A percentile compares a stretch with the other conserved stretches of the same genome.
phyloP scores from a whole-genome alignment of 192 early-diverging fungal species.

The Coemansia sp. region DNA sequence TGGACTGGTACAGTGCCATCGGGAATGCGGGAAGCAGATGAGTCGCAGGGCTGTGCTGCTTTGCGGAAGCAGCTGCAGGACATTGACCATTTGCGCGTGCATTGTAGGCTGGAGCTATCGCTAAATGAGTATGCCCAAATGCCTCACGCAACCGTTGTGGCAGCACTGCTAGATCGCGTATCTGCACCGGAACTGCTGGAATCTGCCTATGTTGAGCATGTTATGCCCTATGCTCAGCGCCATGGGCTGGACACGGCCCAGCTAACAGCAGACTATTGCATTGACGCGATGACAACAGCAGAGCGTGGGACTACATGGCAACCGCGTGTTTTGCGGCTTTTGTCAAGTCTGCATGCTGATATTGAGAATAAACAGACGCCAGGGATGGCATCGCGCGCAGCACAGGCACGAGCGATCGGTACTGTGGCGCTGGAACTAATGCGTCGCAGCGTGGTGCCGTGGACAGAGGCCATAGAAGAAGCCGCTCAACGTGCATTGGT shows the following conservation, averaged over 20 bases:
- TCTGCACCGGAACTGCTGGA: slow-evolving; percentile 58
- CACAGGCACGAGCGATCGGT: slow-evolving; percentile 5
- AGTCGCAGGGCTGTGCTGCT: slow-evolving; percentile 18
- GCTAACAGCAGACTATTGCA: slow-evolving; percentile 57
- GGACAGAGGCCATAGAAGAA: slow-evolving; percentile 55
- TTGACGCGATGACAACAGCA: slow-evolving; percentile 56
- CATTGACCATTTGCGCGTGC: slow-evolving; percentile 54
- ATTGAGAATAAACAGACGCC: slow-evolving; percentile 6
- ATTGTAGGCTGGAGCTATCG: slow-evolving; percentile 47
- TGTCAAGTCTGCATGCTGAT: slow-evolving; percentile 41
- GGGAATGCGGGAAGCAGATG: slow-evolving; percentile 6
- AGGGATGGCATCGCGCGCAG: neutral
- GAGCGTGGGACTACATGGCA: slow-evolving; percentile 53
- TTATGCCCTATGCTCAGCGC: slow-evolving; percentile 56
- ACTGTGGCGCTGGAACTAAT: slow-evolving; percentile 60
- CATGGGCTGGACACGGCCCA: slow-evolving; percentile 56
- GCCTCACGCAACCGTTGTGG: slow-evolving; percentile 47
- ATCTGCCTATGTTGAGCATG: slow-evolving; percentile 56
- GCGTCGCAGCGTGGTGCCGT: slow-evolving; percentile 63
- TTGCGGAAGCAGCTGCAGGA: slow-evolving; percentile 57
- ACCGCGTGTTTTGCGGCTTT: slow-evolving; percentile 56
- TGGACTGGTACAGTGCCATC: slow-evolving; percentile 16
- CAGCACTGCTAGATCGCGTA: slow-evolving; percentile 62
- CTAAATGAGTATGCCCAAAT: slow-evolving; percentile 57
- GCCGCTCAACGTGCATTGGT: slow-evolving; percentile 24